Evolutionary conservation across 495 filamentous ascomycete species (phyloP).

Genomic region (Beverwykella pulmonaria): DNA sequence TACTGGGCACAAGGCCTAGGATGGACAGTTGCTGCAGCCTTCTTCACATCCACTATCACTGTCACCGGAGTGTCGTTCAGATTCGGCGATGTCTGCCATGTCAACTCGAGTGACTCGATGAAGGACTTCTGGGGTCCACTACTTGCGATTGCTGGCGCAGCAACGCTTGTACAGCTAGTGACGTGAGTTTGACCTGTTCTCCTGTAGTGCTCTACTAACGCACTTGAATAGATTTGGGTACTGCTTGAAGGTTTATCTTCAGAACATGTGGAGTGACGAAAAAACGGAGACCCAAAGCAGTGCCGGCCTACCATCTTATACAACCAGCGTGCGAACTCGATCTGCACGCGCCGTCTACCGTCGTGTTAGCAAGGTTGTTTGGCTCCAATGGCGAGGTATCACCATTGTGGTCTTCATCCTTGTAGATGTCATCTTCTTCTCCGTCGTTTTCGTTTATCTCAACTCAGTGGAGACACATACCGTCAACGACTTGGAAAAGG

Average conservation of each 20-base stretch:
- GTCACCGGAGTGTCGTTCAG: constrained; percentile 92
- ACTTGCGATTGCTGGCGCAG: constrained; percentile 73
- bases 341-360: constrained; percentile 87
- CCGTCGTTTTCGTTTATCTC: constrained; percentile 83
- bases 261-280: constrained; percentile 71
- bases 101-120: constrained; percentile 80
- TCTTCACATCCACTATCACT: constrained; percentile 71
- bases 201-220: constrained; percentile 3
- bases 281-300: constrained; percentile 60
- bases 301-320: constrained; percentile 77
- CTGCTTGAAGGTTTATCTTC: constrained; percentile 92
- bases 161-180: constrained; percentile 73
- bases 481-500: constrained; percentile 55
- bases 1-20: constrained; percentile 77
- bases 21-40: constrained; percentile 78
- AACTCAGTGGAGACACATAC: constrained; percentile 67
- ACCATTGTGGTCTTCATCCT: constrained; percentile 84
- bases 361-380: constrained; percentile 80
- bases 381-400: constrained; percentile 92
- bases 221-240: constrained; percentile 76
- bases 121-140: constrained; percentile 90
- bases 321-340: constrained; percentile 72
- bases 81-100: constrained; percentile 88
- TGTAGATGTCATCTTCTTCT: constrained; percentile 87
- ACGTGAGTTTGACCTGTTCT: constrained; percentile 45